Base-by-base conservation (phyloP, 1,284 basidiomycete genomes). In the Leccinum huronense region DNA sequence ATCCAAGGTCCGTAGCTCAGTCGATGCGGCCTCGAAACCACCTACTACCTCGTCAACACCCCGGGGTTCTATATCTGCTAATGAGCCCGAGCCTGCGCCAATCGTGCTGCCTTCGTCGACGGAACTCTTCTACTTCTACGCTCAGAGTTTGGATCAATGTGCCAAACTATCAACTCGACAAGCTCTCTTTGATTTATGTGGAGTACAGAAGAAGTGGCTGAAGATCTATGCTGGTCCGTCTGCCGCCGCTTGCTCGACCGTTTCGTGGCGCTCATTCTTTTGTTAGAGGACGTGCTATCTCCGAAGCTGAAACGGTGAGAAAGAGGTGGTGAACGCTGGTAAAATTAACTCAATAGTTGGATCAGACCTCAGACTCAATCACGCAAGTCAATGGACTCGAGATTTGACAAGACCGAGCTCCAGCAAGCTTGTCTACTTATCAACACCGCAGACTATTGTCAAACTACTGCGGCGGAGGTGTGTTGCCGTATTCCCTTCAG, bases 361-460 rank as follows among this genome's bases (percentile, higher is more conserved):
- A 56, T 9, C 61, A 84, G 82, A 59, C 78, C 79, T 58, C 68
- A 75, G 64, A 77, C 78, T 58, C 79, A 76, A 62, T 69, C 79
- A 61, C 86, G 94, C 5, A 85, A 83, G 68, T 95, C 94, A 0
- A 80, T 82, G 14, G 95, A 97, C 60, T 84, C 86, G 1, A 84
- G 90, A n/a, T 84, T 86, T 38, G 94, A 95, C 72, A 67, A 85
- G 5, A 80, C 82, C 11, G 89, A 95, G 65, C 76, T 97, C 40
- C 89, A 87, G 68, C 93, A 91, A 67, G 87, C 92, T 1, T 95
- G 93, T 72, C 80, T 94, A 19, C 80, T 97, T 27, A 88, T 99
- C 73, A 99, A 99, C 73, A 99, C 97, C 0, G 96, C 96, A 2
- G 97, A 99, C 72, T 99, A 99, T 77, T 99, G 97, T 75, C 91